These are phyloP conservation scores for Sordariomycetes sp. DNA, from an alignment of 2,329 filamentous ascomycete species.

Conservation along the genomic window DNA sequence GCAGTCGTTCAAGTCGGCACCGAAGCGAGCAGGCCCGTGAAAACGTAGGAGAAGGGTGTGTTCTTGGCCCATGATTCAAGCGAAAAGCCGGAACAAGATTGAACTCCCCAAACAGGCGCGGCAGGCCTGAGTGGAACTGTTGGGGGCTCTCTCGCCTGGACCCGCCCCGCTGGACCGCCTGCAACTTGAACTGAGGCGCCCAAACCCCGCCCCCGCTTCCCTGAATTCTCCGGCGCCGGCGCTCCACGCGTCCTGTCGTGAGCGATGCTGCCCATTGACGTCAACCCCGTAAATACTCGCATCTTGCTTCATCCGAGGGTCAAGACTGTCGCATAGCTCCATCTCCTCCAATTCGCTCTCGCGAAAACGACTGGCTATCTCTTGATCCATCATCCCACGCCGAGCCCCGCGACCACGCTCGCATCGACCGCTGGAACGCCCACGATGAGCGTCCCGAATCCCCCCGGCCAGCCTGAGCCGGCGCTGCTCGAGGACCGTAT, in stretches of 20 bases:
- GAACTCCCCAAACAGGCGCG: no score
- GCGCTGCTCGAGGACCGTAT: constrained; percentile 61
- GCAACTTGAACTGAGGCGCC: neutral
- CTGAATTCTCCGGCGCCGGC: neutral
- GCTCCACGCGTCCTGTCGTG: neutral
- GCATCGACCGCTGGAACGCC: neutral
- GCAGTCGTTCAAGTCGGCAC: no score
- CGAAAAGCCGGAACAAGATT: no score
- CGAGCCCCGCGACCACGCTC: neutral
- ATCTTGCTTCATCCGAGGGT: neutral
- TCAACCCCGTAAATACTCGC: neutral
- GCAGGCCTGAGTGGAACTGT: no score
- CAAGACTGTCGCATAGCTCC: neutral
- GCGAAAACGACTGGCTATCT: neutral
- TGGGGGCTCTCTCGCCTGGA: no score
- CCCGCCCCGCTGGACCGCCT: neutral
- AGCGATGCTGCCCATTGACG: neutral
- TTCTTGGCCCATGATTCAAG: no score
- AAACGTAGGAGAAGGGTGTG: no score
- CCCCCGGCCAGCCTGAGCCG: constrained; percentile 37
- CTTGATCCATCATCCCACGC: neutral
- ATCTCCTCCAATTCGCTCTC: neutral
- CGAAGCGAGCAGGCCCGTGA: no score
- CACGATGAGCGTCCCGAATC: constrained; percentile 8
- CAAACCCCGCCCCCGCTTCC: neutral